phyloP scores from a whole-genome alignment of 1,284 basidiomycete species.

The Fomitopsis schrenkii region DNA sequence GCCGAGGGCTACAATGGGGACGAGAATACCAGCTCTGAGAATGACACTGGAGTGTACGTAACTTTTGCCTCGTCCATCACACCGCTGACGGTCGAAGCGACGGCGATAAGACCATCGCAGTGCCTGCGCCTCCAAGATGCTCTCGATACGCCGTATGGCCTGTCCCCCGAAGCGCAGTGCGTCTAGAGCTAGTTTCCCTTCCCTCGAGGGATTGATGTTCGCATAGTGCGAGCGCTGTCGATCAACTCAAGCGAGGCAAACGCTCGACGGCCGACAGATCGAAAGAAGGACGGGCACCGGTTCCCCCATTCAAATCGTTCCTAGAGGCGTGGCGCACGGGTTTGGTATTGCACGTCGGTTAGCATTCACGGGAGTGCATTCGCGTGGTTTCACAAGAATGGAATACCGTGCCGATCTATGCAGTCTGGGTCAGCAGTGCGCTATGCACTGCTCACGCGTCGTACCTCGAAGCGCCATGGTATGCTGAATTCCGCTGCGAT shows the following conservation, averaged over 20 bases:
- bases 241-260: not conserved
- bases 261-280: not conserved
- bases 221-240: not conserved
- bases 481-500: not conserved
- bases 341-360: not conserved
- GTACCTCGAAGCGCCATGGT: not conserved
- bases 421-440: not conserved
- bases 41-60: not conserved
- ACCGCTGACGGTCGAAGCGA: not conserved
- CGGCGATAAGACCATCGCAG: not conserved
- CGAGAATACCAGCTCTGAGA: not conserved
- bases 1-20: not conserved
- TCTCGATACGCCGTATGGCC: not conserved
- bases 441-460: not conserved
- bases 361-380: not conserved
- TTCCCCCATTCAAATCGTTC: not conserved
- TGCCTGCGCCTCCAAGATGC: not conserved
- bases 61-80: not conserved
- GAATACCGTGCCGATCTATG: not conserved
- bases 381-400: not conserved
- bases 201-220: not conserved
- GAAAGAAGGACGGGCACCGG: not conserved
- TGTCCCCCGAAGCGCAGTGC: not conserved
- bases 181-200: not conserved
- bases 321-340: too few relatives aligned